phyloP scores from a whole-genome alignment of 1,139 yeast genomes.

The Magnusiomyces fungicola region DNA sequence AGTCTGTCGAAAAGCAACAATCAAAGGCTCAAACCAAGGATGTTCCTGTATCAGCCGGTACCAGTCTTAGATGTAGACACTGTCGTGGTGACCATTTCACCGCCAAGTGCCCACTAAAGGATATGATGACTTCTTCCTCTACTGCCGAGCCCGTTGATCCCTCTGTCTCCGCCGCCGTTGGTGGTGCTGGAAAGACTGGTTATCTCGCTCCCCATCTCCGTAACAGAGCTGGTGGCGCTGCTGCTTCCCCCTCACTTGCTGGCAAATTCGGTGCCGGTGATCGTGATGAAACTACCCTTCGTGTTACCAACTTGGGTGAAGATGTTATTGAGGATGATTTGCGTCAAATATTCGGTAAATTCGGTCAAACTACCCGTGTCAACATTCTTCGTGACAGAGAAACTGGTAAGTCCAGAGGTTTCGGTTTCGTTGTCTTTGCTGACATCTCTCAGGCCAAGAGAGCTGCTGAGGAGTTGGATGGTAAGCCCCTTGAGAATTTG shows the following conservation, averaged over 20 bases:
- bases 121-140: constrained; percentile 46
- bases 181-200: constrained; percentile 33
- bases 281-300: constrained; percentile 71
- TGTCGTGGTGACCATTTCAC: constrained; percentile 96
- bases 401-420: constrained; percentile 91
- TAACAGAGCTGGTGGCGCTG: constrained; percentile 46
- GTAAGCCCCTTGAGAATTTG: constrained; percentile 88
- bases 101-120: constrained; percentile 92
- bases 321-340: constrained; percentile 78
- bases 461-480: constrained; percentile 75
- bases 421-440: constrained; percentile 89
- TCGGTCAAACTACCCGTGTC: constrained; percentile 67
- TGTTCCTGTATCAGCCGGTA: constrained; percentile 42
- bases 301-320: constrained; percentile 85
- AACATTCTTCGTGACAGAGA: constrained; percentile 85
- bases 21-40: constrained; percentile 44
- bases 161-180: constrained; percentile 28
- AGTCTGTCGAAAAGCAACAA: constrained; percentile 30
- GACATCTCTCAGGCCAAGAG: constrained; percentile 62
- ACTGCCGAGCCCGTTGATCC: constrained; percentile 27
- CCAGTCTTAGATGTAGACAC: constrained; percentile 59
- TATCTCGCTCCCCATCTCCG: constrained; percentile 73
- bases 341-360: constrained; percentile 60
- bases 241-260: constrained; percentile 28
- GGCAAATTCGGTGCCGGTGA: constrained; percentile 26